Evolutionary conservation across 805 yeast genomes (phyloP).

Genomic region (Metahyphopichia silvanorum): DNA sequence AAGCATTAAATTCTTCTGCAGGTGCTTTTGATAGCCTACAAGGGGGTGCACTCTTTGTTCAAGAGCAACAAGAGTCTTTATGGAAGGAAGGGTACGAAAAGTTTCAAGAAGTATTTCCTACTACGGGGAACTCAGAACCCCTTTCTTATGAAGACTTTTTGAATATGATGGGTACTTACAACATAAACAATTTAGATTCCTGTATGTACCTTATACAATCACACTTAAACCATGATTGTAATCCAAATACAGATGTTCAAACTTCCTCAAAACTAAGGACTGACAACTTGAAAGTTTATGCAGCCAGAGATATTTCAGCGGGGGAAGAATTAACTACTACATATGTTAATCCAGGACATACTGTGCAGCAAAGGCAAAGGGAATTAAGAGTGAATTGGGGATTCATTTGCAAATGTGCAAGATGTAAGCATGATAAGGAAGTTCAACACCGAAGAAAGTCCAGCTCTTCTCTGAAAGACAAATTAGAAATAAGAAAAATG

Average conservation of each 20-base stretch:
- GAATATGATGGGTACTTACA: slow-evolving; percentile 65
- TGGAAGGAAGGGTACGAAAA: slow-evolving; percentile 58
- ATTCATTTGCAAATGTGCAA: slow-evolving; percentile 62
- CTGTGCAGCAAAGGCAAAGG: slow-evolving; percentile 59
- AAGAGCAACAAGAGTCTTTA: slow-evolving; percentile 52
- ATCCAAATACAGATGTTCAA: slow-evolving; percentile 61
- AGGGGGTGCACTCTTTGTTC: slow-evolving; percentile 52
- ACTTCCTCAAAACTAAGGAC: slow-evolving; percentile 35
- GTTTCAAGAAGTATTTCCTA: slow-evolving; percentile 49
- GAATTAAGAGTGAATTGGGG: slow-evolving; percentile 77
- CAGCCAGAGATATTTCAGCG: slow-evolving; percentile 52
- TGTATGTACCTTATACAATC: slow-evolving; percentile 61
- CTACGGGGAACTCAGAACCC: slow-evolving; percentile 18
- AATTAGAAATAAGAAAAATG: slow-evolving; percentile 46
- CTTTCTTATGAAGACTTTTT: slow-evolving; percentile 53
- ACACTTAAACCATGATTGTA: slow-evolving; percentile 74
- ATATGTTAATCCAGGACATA: slow-evolving; percentile 66
- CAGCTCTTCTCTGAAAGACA: slow-evolving; percentile 19
- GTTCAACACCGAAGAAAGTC: slow-evolving; percentile 46
- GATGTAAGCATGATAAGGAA: slow-evolving; percentile 58
- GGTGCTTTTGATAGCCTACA: slow-evolving; percentile 51
- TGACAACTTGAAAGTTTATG: slow-evolving; percentile 58
- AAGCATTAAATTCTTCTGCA: slow-evolving; percentile 53
- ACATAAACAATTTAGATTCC: slow-evolving; percentile 69
- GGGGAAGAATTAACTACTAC: slow-evolving; percentile 70